Conservation (phyloP, 805 yeast species). For the Cyberlindnera amylophila region DNA sequence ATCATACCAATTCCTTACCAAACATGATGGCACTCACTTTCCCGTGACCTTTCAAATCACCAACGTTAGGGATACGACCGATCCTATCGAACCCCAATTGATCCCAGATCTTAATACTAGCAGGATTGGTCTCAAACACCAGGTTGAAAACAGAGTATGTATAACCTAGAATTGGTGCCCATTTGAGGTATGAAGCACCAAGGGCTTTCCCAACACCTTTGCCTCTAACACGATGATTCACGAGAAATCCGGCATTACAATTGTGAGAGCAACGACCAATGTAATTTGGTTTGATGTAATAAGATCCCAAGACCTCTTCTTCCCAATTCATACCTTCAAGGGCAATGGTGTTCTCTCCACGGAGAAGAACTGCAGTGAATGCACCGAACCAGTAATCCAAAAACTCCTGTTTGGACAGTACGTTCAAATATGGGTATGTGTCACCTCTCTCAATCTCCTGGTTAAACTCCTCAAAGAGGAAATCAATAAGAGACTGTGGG, state of each 20-base stretch:
- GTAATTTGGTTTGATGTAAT: conserved; percentile 84
- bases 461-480: conserved; percentile 52
- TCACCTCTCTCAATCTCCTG: conserved; percentile 64
- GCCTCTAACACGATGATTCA: conserved; percentile 57
- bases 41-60: conserved; percentile 58
- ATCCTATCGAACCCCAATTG: conserved; percentile 73
- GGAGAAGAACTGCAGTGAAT: conserved; percentile 61
- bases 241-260: conserved; percentile 86
- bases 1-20: conserved; percentile 54
- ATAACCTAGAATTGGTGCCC: conserved; percentile 80
- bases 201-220: conserved; percentile 64
- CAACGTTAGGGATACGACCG: conserved; percentile 75
- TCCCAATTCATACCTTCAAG: conserved; percentile 39
- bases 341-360: conserved; percentile 31
- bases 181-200: conserved; percentile 60
- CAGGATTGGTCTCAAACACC: conserved; percentile 77
- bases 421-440: conserved; percentile 63
- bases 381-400: conserved; percentile 61
- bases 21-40: conserved; percentile 75
- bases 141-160: conserved; percentile 81
- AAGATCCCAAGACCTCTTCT: conserved; percentile 58
- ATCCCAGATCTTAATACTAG: conserved; percentile 81
- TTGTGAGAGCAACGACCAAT: conserved; percentile 80
- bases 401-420: conserved; percentile 46
- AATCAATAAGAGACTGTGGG: conserved; percentile 47